phyloP scores from a whole-genome alignment of 1,139 yeast genomes.

The Saccharomycopsis hybrid region DNA sequence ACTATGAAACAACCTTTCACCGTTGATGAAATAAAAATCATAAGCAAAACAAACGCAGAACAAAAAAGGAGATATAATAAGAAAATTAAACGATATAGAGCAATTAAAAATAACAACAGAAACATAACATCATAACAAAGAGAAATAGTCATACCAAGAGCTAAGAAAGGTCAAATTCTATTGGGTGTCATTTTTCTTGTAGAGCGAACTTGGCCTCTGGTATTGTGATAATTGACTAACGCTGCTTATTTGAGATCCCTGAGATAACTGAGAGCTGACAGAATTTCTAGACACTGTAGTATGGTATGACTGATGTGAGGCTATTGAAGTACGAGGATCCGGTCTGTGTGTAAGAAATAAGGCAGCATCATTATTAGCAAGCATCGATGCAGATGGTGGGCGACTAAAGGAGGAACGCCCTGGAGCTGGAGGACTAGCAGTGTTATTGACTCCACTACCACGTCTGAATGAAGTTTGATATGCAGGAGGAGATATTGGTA shows the following conservation, averaged over 20 bases:
- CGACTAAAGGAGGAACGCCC: neutral
- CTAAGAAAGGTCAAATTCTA: no score
- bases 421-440: neutral
- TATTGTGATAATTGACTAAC: slow-evolving; percentile 1
- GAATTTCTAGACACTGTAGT: slow-evolving; percentile 3
- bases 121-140: no score
- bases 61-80: no score
- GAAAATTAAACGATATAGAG: no score
- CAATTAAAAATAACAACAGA: no score
- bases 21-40: no score
- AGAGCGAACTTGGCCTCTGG: neutral
- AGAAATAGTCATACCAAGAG: no score
- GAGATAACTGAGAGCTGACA: slow-evolving; percentile 8
- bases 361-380: neutral
- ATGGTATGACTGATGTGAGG: neutral
- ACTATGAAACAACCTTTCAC: no score
- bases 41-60: no score
- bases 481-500: slow-evolving; percentile 5
- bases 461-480: slow-evolving; percentile 1
- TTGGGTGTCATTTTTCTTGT: neutral
- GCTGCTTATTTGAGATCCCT: neutral
- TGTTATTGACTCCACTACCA: neutral
- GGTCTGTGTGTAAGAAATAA: neutral
- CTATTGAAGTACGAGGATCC: neutral
- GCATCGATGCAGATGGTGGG: neutral